Evolutionary conservation across 306 rosid species (phyloP).

Genomic region (Notholithocarpus densiflorus): DNA sequence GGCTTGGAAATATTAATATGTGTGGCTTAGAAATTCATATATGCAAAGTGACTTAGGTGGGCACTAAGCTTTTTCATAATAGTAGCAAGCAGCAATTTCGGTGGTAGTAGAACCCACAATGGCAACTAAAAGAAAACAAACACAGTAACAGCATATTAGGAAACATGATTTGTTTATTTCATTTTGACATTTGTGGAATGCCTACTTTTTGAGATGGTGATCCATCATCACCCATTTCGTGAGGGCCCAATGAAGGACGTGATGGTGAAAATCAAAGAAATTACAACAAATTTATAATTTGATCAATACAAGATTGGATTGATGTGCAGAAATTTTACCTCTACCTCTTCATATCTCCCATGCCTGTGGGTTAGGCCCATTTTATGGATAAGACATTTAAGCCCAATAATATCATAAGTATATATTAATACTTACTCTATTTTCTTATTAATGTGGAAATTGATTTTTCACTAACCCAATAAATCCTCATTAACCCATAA

Average conservation of each 20-base stretch:
- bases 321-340: no score
- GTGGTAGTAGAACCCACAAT: constrained; percentile 9
- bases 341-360: no score
- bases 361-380: no score
- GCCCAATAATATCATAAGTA: no score
- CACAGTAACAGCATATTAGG: constrained; percentile 19
- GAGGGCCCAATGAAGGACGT: background rate
- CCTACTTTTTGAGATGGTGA: constrained; percentile 24
- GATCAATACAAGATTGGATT: no score
- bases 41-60: constrained; percentile 31
- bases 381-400: no score
- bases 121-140: constrained; percentile 13
- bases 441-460: no score
- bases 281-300: no score
- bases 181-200: constrained; percentile 19
- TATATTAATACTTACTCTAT: no score
- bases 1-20: constrained; percentile 20
- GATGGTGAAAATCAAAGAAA: no score
- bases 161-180: constrained; percentile 4
- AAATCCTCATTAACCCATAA: no score
- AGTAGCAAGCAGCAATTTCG: constrained; percentile 16
- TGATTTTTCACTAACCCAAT: no score
- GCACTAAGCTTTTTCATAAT: constrained; percentile 18
- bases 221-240: constrained; percentile 3
- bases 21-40: constrained; percentile 23